Evolutionary conservation across 2,329 filamentous ascomycete genomes (phyloP).

Genomic region (Nemania sp.): DNA sequence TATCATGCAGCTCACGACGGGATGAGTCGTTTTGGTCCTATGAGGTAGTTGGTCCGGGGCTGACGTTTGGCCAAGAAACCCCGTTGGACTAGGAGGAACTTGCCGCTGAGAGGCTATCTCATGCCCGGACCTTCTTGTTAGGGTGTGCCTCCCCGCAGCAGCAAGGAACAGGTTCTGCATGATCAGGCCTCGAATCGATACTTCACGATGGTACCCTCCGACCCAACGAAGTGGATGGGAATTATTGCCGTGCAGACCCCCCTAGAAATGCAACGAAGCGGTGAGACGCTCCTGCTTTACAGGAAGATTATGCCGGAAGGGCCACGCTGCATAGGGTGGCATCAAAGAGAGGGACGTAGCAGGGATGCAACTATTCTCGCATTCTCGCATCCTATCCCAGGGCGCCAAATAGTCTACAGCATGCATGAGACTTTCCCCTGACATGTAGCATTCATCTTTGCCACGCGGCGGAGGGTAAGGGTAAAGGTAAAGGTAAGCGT

Average conservation of each 20-base stretch:
- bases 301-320: constrained; percentile 4
- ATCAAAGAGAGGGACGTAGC: neutral
- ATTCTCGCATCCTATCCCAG: neutral
- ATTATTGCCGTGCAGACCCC: neutral
- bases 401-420: neutral
- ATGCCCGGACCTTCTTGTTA: neutral
- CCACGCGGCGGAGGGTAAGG: neutral
- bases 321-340: neutral
- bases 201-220: neutral
- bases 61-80: neutral
- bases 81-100: neutral
- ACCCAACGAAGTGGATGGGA: neutral
- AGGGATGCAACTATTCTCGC: neutral
- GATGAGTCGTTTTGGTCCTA: neutral
- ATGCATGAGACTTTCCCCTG: constrained; percentile 5
- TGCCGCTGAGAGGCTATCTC: neutral
- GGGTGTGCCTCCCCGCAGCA: neutral
- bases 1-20: neutral
- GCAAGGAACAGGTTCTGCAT: constrained; percentile 2
- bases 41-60: neutral
- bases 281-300: neutral
- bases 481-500: neutral
- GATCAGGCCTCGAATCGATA: neutral
- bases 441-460: constrained; percentile 8
- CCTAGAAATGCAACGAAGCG: neutral